phyloP scores from a whole-genome alignment of 306 rosid genomes.

The Datisca glomerata region DNA sequence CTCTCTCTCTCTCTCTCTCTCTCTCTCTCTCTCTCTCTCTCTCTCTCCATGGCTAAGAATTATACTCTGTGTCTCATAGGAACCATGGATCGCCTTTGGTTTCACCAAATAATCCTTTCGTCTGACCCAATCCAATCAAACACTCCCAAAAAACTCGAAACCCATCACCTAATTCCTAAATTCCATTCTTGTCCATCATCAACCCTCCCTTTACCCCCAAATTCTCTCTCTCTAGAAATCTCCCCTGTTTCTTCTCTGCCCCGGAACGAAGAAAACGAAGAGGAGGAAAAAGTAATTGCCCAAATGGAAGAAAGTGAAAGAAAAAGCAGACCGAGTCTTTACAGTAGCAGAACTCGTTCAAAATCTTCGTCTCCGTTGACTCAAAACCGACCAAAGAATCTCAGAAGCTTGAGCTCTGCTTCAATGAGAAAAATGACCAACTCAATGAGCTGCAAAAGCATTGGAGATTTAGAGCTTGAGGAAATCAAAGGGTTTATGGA shows the following conservation, averaged over 20 bases:
- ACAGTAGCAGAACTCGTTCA: too few relatives aligned
- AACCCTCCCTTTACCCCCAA: conserved; percentile 17
- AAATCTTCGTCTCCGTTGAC: conserved; percentile 30
- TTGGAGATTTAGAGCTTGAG: conserved; percentile 69
- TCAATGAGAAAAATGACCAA: conserved; percentile 26
- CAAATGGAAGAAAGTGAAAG: not conserved
- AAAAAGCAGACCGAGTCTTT: too few relatives aligned
- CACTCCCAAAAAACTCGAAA: conserved; percentile 12
- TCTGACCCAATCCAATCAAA: conserved; percentile 26
- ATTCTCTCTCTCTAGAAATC: not conserved
- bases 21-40: conserved; percentile 5
- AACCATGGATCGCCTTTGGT: conserved; percentile 78
- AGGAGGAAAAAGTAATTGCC: too few relatives aligned
- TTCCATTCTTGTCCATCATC: conserved; percentile 27
- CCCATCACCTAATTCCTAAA: conserved; percentile 12
- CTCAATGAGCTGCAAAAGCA: conserved; percentile 49
- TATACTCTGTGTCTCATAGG: conserved; percentile 23
- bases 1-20: conserved; percentile 4
- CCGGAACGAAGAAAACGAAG: conserved; percentile 13
- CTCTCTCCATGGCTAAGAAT: conserved; percentile 32
- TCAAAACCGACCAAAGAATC: conserved; percentile 9
- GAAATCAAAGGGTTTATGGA: conserved; percentile 86
- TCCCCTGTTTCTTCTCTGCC: too few relatives aligned
- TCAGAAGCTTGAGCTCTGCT: conserved; percentile 7
- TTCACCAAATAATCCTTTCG: conserved; percentile 51